Evolutionary conservation across 441 rosid species (phyloP), one percentile per base, ranked within the genome.

Genomic region (Pelargonium citronellum): DNA sequence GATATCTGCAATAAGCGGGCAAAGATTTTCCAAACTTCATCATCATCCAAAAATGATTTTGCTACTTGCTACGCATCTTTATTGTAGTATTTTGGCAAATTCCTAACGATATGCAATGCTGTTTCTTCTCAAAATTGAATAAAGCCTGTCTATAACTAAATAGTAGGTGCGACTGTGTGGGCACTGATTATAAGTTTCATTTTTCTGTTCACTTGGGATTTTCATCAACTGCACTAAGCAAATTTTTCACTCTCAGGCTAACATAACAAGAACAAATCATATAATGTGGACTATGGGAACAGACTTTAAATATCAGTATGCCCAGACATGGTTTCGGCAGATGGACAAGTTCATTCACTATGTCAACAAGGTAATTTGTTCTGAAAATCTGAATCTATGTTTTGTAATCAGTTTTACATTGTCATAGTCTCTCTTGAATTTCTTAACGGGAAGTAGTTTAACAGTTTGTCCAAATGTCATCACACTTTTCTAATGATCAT

Each of bases 251-350:
- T 79, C 55, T 64, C 90, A 95, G 99, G 98, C 97, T 70, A 92
- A 95, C 82, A 89, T 92, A 65, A 95, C 99, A 71, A 83, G 91
- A 73, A 82, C 90, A 68, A 79, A 95, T 83, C 99, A 95, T 72
- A 80, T 95, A 69, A 95, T 95, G 99, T 95, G 88, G 84, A 95
- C 98, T 64, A 91, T 95, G 99, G 99, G 99, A 80, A 92, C 99
- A 74, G 99, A 95, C 84, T 95, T 95, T 79, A 87, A 85, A 80
- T 95, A 91, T 83, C 98, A 95, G 76, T 95, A 92, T 78, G 98
- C 99, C 15, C 83, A 82, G 75, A 77, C 97, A 44, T 95, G 98
- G 99, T 95, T 78, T 79, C 85, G 94, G 67, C 85, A 95, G 71
- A 86, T 95, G 98, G 99, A 95, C 84, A 95, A 92, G 82, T 83